Evolutionary conservation across 2,329 filamentous ascomycete genomes (phyloP).

Genomic region (Claviceps digitariae): DNA sequence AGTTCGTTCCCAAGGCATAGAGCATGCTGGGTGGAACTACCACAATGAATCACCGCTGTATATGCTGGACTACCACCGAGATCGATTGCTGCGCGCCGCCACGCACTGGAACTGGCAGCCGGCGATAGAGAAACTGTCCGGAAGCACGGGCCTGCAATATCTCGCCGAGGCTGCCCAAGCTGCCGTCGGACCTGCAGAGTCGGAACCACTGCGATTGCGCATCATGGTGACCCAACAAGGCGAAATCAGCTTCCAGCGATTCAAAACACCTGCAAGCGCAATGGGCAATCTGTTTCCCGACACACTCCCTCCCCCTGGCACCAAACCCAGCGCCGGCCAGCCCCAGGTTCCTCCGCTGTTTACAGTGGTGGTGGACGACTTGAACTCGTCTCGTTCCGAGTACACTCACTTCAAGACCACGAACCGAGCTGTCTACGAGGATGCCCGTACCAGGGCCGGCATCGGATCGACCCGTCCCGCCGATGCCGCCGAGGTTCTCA

Average conservation of each 20-base stretch:
- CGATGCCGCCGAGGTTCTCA: conserved; percentile 56
- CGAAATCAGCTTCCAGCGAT: conserved; percentile 27
- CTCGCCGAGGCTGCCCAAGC: conserved; percentile 21
- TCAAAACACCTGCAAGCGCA: conserved; percentile 23
- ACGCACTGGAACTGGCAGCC: conserved; percentile 39
- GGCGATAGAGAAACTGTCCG: conserved; percentile 31
- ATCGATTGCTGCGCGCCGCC: conserved; percentile 58
- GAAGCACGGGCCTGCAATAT: conserved; percentile 28
- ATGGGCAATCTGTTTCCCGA: conserved; percentile 44
- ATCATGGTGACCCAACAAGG: conserved; percentile 40
- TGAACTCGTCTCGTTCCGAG: conserved; percentile 33
- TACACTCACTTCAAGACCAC: conserved; percentile 85
- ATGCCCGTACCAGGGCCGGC: conserved; percentile 47
- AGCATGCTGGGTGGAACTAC: conserved; percentile 39
- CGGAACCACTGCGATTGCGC: conserved; percentile 35
- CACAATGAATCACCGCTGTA: conserved; percentile 51
- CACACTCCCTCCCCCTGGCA: conserved; percentile 33
- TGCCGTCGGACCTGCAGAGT: conserved; percentile 22
- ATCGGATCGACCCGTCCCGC: conserved; percentile 38
- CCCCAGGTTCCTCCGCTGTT: conserved; percentile 20
- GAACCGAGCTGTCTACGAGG: conserved; percentile 55
- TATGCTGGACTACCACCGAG: conserved; percentile 65
- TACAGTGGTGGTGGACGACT: conserved; percentile 30
- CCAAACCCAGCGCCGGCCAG: conserved; percentile 10
- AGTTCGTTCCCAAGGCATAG: conserved; percentile 24